Percentiles rank a stretch among this genome's conserved stretches.
Evolutionary conservation across 2,329 filamentous ascomycete genomes (phyloP).

Genomic region (Huntiella abstrusa): DNA sequence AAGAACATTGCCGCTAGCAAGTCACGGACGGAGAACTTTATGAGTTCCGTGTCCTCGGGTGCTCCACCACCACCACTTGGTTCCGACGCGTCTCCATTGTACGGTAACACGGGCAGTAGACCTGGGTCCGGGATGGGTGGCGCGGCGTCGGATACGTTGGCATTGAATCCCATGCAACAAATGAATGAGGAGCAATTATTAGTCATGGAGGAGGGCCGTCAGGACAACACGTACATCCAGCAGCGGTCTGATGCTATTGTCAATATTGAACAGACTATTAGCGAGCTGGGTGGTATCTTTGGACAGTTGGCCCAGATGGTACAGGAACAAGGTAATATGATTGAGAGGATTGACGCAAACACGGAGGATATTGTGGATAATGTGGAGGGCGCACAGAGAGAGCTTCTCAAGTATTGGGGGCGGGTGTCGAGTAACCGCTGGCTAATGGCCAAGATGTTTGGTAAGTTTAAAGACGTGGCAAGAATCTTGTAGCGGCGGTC

Average conservation of each 20-base stretch:
- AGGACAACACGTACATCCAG: constrained; percentile 76
- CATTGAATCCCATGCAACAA: constrained; percentile 47
- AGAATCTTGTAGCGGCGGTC: neutral
- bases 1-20: constrained; percentile 95
- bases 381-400: constrained; percentile 86
- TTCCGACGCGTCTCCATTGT: constrained; percentile 64
- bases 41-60: constrained; percentile 69
- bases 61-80: neutral
- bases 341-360: constrained; percentile 90
- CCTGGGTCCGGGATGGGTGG: constrained; percentile 66
- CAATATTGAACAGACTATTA: constrained; percentile 88
- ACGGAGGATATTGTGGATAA: constrained; percentile 97
- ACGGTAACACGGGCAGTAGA: constrained; percentile 55
- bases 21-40: constrained; percentile 88
- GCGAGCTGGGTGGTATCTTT: constrained; percentile 77
- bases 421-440: constrained; percentile 87
- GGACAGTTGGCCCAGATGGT: constrained; percentile 94
- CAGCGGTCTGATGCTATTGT: constrained; percentile 91
- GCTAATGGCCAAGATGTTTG: constrained; percentile 64
- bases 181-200: constrained; percentile 70
- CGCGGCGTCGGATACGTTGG: constrained; percentile 56
- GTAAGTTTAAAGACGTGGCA: constrained; percentile 2
- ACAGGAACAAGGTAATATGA: constrained; percentile 92
- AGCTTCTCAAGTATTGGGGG: constrained; percentile 93
- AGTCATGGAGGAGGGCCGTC: constrained; percentile 83